These are phyloP conservation scores for Cyberlindnera suaveolens DNA, from an alignment of 805 yeast species.

Conservation along the genomic window DNA sequence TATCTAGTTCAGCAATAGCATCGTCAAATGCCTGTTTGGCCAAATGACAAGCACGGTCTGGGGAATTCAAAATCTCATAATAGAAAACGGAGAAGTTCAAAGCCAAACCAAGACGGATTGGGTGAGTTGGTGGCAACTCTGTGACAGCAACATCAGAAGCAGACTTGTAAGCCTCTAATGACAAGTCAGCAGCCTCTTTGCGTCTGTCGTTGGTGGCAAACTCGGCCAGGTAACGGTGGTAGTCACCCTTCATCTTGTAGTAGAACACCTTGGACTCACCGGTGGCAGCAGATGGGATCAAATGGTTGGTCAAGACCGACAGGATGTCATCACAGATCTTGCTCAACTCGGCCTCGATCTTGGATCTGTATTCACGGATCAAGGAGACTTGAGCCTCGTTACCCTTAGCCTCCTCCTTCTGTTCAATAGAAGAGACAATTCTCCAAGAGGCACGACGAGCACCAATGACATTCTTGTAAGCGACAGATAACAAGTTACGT, in stretches of 20 bases:
- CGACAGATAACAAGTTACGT: slow-evolving; percentile 94
- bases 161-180: slow-evolving; percentile 89
- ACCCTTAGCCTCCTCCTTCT: slow-evolving; percentile 96
- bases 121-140: slow-evolving; percentile 97
- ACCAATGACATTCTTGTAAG: slow-evolving; percentile 97
- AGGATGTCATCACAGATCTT: slow-evolving; percentile 93
- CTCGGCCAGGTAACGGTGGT: slow-evolving; percentile 98
- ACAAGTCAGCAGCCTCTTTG: slow-evolving; percentile 85
- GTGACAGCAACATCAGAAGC: slow-evolving; percentile 97
- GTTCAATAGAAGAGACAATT: slow-evolving; percentile 96
- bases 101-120: slow-evolving; percentile 96
- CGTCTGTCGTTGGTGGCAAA: slow-evolving; percentile 89
- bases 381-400: slow-evolving; percentile 83
- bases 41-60: slow-evolving; percentile 97
- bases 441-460: slow-evolving; percentile 99
- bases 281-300: slow-evolving; percentile 89
- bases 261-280: slow-evolving; percentile 98
- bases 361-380: slow-evolving; percentile 90
- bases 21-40: slow-evolving; percentile 99
- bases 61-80: slow-evolving; percentile 96
- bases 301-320: slow-evolving; percentile 78
- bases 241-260: slow-evolving; percentile 99
- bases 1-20: slow-evolving; percentile 97
- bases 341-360: slow-evolving; percentile 88
- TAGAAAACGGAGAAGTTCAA: slow-evolving; percentile 96